These are phyloP conservation scores for Yarrowia sp. DNA, from an alignment of 805 yeast genomes.

Conservation along the genomic window DNA sequence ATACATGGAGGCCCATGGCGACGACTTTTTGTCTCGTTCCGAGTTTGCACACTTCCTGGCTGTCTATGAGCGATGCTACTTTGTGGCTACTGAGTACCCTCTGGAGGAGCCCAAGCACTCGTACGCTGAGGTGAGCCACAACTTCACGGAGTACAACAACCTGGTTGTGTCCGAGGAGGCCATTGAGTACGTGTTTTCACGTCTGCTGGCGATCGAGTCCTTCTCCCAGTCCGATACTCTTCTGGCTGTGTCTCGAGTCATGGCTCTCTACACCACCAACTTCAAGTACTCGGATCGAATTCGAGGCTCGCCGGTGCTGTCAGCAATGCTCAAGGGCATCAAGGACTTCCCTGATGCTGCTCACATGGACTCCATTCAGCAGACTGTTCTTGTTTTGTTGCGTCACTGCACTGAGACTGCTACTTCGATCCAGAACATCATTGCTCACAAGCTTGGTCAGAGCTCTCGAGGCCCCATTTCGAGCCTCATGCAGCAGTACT, in stretches of 20 bases:
- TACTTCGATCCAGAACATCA: constrained; percentile 48
- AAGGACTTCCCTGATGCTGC: constrained; percentile 41
- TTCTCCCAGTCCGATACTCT: not conserved
- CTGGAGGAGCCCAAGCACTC: not conserved
- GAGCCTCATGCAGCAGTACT: constrained; percentile 30
- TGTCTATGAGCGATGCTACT: constrained; percentile 7
- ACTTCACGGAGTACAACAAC: not conserved
- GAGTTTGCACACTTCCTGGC: constrained; percentile 25
- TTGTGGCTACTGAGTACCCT: not conserved
- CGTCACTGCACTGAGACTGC: constrained; percentile 70
- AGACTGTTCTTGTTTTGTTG: constrained; percentile 52
- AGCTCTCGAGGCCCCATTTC: not conserved
- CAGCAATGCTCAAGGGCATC: constrained; percentile 48
- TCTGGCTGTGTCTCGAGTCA: constrained; percentile 51
- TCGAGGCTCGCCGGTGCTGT: constrained; percentile 48
- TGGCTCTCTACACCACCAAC: constrained; percentile 53
- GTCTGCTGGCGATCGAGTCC: constrained; percentile 1
- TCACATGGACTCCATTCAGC: constrained; percentile 44
- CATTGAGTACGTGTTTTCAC: constrained; percentile 1
- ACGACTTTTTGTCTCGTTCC: constrained; percentile 13
- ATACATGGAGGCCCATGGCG: not conserved
- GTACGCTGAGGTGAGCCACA: constrained; percentile 13
- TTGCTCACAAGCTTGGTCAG: constrained; percentile 52
- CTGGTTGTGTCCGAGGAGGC: constrained; percentile 5
- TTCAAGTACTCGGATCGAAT: constrained; percentile 45